Percentiles rank a stretch among this genome's conserved stretches.
phyloP scores from a whole-genome alignment of 192 early-diverging fungal species.

The Backusella westeae region DNA sequence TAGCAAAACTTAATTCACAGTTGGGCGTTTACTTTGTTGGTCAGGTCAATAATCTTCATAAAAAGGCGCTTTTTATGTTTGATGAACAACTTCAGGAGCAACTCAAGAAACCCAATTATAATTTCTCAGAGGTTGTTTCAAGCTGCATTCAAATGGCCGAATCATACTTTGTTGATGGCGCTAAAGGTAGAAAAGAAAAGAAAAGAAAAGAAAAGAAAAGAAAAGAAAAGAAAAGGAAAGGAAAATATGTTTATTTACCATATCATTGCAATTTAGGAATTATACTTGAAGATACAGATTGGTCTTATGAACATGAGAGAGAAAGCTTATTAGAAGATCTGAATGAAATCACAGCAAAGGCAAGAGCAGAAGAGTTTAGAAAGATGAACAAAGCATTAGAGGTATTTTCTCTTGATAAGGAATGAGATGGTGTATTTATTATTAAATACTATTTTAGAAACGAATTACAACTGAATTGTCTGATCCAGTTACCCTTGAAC shows the following conservation, averaged over 20 bases:
- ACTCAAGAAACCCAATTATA: conserved; percentile 32
- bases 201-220: not conserved
- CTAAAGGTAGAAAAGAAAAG: conserved; percentile 31
- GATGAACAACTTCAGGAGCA: conserved; percentile 32
- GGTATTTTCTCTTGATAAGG: conserved; percentile 12
- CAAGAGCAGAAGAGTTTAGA: conserved; percentile 64
- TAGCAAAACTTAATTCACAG: conserved; percentile 71
- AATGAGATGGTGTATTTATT: conserved; percentile 27
- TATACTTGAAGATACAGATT: conserved; percentile 66
- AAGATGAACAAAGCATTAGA: conserved; percentile 60
- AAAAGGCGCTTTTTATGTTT: conserved; percentile 69
- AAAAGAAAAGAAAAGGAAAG: not conserved
- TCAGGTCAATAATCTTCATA: conserved; percentile 87
- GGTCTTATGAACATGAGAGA: conserved; percentile 63
- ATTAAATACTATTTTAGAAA: conserved; percentile 26
- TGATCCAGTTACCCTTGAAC: conserved; percentile 67
- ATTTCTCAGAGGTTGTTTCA: conserved; percentile 66
- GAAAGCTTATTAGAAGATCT: conserved; percentile 61
- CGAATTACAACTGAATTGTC: conserved; percentile 53
- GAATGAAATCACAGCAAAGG: conserved; percentile 51
- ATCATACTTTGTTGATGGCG: conserved; percentile 14
- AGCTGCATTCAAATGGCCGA: conserved; percentile 42
- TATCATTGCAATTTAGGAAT: conserved; percentile 24
- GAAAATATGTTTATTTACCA: not conserved
- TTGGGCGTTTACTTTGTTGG: conserved; percentile 79